Evolutionary conservation across 1,284 basidiomycete genomes (phyloP).

Genomic region (Megacollybia platyphylla): DNA sequence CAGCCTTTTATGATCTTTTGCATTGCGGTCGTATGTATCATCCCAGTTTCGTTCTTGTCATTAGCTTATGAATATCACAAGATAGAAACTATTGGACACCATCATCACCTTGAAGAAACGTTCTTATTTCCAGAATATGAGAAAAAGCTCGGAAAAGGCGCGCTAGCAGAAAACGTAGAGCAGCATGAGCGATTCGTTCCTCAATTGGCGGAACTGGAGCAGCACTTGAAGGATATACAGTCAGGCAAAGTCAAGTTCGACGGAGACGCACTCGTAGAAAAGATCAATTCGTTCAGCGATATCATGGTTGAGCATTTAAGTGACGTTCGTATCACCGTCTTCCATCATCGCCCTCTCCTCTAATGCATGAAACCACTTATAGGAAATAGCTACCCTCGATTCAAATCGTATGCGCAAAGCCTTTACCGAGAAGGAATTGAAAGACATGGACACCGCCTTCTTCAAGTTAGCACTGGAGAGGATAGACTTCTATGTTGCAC

Average conservation of each 20-base stretch:
- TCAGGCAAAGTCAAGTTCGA: slow-evolving; percentile 9
- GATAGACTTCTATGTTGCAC: background rate
- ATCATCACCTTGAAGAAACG: slow-evolving; percentile 13
- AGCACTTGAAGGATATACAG: slow-evolving; percentile 10
- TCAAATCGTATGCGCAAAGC: slow-evolving; percentile 8
- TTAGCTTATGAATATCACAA: background rate
- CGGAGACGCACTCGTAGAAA: slow-evolving; percentile 7
- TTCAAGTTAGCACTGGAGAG: slow-evolving; percentile 7
- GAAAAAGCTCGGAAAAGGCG: slow-evolving; percentile 11
- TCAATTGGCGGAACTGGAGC: slow-evolving; percentile 9
- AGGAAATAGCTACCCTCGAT: slow-evolving; percentile 13
- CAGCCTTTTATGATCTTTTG: no score
- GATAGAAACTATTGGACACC: slow-evolving; percentile 11
- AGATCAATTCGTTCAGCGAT: slow-evolving; percentile 11
- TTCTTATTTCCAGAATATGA: slow-evolving; percentile 12
- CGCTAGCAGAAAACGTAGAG: slow-evolving; percentile 9
- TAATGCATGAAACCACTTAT: background rate
- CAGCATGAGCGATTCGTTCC: slow-evolving; percentile 12
- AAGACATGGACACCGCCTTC: slow-evolving; percentile 11
- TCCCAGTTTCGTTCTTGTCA: no score
- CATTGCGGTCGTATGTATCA: no score
- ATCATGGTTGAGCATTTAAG: slow-evolving; percentile 11
- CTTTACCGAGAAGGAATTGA: slow-evolving; percentile 13
- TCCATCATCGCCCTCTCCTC: background rate
- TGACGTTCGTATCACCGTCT: slow-evolving; percentile 7